These are phyloP conservation scores for Coemansia sp. DNA, from an alignment of 192 early-diverging fungal species.

Conservation along the genomic window DNA sequence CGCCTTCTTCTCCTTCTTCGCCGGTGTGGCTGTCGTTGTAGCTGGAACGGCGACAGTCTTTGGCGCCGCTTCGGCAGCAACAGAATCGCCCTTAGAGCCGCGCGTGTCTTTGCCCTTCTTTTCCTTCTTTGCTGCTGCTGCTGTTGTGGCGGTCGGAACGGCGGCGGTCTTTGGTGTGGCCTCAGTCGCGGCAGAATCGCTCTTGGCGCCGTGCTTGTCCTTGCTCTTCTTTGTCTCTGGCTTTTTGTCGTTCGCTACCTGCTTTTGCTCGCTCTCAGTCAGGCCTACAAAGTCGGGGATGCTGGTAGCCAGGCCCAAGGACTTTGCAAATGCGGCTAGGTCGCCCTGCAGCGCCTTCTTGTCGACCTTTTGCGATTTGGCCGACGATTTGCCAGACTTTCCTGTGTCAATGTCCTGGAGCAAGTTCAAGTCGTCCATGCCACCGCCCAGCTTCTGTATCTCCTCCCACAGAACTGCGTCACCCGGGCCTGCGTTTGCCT, in stretches of 20 bases:
- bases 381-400: conserved; percentile 20
- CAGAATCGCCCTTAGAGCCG: neutral
- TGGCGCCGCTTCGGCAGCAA: neutral
- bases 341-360: conserved; percentile 29
- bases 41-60: neutral
- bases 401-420: conserved; percentile 60
- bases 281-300: conserved; percentile 37
- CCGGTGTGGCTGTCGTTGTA: neutral
- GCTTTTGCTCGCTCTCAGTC: conserved; percentile 30
- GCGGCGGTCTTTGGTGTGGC: neutral
- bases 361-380: conserved; percentile 21
- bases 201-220: neutral
- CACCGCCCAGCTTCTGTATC: conserved; percentile 69
- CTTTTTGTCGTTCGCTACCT: conserved; percentile 4
- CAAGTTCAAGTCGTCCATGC: conserved; percentile 60
- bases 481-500: neutral
- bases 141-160: neutral
- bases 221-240: neutral
- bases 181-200: neutral
- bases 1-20: conserved; percentile 26
- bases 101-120: neutral
- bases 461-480: conserved; percentile 57
- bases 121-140: conserved; percentile 1
- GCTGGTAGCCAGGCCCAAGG: conserved; percentile 36
- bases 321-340: conserved; percentile 46